These are phyloP conservation scores for Kwoniella dendrophila DNA, from an alignment of 768 basidiomycete genomes.

Conservation along the genomic window DNA sequence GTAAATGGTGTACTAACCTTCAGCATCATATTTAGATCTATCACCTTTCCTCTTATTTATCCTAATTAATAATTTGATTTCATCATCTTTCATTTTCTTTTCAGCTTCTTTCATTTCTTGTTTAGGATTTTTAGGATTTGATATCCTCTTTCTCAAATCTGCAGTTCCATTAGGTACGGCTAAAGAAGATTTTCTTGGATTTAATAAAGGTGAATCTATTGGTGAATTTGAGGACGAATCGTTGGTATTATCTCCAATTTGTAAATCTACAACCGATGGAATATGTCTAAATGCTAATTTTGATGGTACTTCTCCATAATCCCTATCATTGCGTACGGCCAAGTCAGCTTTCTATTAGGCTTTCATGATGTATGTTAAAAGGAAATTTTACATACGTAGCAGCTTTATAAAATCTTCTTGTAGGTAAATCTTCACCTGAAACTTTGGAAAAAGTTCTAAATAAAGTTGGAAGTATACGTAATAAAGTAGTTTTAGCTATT, in stretches of 20 bases:
- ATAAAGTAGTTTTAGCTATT: conserved; percentile 74
- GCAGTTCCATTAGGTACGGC: background rate
- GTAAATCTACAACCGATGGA: conserved; percentile 29
- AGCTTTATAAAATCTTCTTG: conserved; percentile 83
- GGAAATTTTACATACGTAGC: conserved; percentile 65
- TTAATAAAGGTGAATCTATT: conserved; percentile 9
- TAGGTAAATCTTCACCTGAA: conserved; percentile 72
- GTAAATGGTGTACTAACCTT: conserved; percentile 32
- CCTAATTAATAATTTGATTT: conserved; percentile 6
- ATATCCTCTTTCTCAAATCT: background rate
- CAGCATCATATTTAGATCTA: conserved; percentile 49
- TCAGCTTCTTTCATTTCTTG: conserved; percentile 4
- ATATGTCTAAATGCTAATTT: conserved; percentile 22
- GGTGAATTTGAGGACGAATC: conserved; percentile 1
- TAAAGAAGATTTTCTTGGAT: background rate
- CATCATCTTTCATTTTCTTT: conserved; percentile 2
- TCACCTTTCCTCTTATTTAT: conserved; percentile 13
- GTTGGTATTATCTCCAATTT: conserved; percentile 13
- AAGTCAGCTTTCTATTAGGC: background rate
- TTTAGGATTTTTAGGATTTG: too few species aligned
- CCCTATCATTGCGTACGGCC: conserved; percentile 22
- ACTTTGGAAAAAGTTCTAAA: conserved; percentile 67
- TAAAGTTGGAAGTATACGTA: conserved; percentile 74
- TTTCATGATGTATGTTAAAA: background rate
- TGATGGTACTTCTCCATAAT: conserved; percentile 60